These are phyloP conservation scores for Durusdinium trenchii DNA, from an alignment of 73 alveolate species.

Conservation along the genomic window DNA sequence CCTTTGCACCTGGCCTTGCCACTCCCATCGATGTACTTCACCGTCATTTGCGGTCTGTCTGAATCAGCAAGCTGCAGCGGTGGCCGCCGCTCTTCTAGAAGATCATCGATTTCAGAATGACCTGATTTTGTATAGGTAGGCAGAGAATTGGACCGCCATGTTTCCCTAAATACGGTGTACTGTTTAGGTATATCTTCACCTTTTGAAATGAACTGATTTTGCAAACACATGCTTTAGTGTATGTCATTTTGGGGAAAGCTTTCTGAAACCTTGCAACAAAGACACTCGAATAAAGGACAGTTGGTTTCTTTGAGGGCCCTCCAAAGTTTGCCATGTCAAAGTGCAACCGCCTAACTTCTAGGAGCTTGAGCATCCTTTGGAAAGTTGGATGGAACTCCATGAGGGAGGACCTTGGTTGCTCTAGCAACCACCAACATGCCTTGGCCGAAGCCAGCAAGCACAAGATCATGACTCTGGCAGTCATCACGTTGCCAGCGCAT, in stretches of 20 bases:
- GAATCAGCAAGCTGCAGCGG: background rate
- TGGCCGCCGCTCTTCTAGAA: background rate
- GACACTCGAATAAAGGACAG: background rate
- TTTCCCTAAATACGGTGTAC: background rate
- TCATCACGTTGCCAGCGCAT: background rate
- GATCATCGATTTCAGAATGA: background rate
- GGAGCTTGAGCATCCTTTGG: background rate
- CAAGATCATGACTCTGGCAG: background rate
- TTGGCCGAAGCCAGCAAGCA: background rate
- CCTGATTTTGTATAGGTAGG: background rate
- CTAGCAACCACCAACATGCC: background rate
- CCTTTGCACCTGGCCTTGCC: background rate
- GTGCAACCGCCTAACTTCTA: background rate
- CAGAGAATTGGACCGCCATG: background rate
- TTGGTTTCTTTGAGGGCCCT: background rate
- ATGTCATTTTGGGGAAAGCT: too few relatives aligned
- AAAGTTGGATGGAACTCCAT: background rate
- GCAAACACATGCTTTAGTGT: background rate
- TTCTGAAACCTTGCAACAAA: too few relatives aligned
- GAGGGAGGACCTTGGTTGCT: background rate
- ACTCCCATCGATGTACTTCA: background rate
- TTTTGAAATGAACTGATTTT: background rate
- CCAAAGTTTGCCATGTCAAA: background rate
- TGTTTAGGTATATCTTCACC: background rate
- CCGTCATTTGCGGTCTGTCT: background rate